Conservation (phyloP, 495 filamentous ascomycete genomes). For the Daldinia grandis region DNA sequence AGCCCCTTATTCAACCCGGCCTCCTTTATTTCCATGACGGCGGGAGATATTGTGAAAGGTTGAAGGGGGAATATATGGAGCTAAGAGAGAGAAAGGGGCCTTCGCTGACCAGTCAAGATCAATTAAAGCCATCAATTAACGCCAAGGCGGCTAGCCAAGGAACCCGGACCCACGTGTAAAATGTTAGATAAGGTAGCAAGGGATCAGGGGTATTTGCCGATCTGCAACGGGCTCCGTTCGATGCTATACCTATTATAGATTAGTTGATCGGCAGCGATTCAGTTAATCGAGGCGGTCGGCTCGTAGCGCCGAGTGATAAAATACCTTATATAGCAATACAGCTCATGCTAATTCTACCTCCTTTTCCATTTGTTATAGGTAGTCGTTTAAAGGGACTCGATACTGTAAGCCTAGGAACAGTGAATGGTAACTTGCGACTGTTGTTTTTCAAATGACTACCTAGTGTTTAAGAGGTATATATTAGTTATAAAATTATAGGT, state of each 20-base stretch:
- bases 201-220: conserved; percentile 23
- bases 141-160: conserved; percentile 3
- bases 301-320: background rate
- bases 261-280: conserved; percentile 34
- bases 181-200: conserved; percentile 27
- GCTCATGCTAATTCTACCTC: background rate
- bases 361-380: background rate
- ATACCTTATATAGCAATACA: too few species aligned
- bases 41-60: conserved; percentile 8
- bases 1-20: conserved; percentile 31
- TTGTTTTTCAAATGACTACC: too few species aligned
- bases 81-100: too few species aligned
- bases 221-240: conserved; percentile 34
- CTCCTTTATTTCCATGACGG: conserved; percentile 18
- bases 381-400: background rate
- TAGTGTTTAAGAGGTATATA: too few species aligned
- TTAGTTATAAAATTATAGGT: too few species aligned
- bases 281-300: conserved; percentile 3
- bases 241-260: conserved; percentile 27
- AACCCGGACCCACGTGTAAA: conserved; percentile 6
- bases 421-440: too few species aligned
- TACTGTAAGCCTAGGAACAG: too few species aligned
- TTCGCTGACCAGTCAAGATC: conserved; percentile 4
- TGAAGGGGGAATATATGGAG: background rate
- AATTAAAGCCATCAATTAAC: background rate